Evolutionary conservation across 1,139 yeast genomes (phyloP).

Genomic region (Maudiozyma humilis): DNA sequence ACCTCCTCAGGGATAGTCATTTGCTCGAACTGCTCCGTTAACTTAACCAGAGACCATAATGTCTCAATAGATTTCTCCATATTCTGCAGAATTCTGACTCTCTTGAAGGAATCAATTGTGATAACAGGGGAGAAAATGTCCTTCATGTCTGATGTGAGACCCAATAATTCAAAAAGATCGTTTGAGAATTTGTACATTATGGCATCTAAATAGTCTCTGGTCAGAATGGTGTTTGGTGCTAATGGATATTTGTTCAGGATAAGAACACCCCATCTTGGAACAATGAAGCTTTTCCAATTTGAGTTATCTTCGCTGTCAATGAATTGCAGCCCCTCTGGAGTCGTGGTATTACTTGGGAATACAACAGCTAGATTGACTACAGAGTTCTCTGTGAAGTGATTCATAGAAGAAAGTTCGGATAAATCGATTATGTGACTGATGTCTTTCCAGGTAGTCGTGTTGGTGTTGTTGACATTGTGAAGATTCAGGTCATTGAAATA

Average conservation of each 20-base stretch:
- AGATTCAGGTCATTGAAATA: slow-evolving; percentile 44
- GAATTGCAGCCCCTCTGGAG: slow-evolving; percentile 18
- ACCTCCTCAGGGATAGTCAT: slow-evolving; percentile 66
- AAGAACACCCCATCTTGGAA: slow-evolving; percentile 90
- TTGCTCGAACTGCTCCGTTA: slow-evolving; percentile 59
- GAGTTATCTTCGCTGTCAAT: slow-evolving; percentile 24
- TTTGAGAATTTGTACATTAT: slow-evolving; percentile 63
- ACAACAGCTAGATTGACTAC: slow-evolving; percentile 28
- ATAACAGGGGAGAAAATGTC: slow-evolving; percentile 40
- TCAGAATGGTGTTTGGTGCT: slow-evolving; percentile 30
- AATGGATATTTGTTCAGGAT: slow-evolving; percentile 41
- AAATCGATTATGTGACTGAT: slow-evolving; percentile 34
- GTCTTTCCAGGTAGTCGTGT: slow-evolving; percentile 34
- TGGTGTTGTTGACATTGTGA: slow-evolving; percentile 33
- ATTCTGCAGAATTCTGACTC: slow-evolving; percentile 48
- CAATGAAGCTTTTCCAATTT: slow-evolving; percentile 56
- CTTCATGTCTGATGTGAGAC: slow-evolving; percentile 49
- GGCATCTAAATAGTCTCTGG: slow-evolving; percentile 43
- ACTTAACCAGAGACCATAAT: slow-evolving; percentile 58
- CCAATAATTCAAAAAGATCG: slow-evolving; percentile 66
- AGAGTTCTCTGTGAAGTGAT: slow-evolving; percentile 23
- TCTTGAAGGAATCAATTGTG: slow-evolving; percentile 58
- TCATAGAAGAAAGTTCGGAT: slow-evolving; percentile 32
- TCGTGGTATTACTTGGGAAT: slow-evolving; percentile 23
- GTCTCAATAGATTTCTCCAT: slow-evolving; percentile 47